phyloP scores from a whole-genome alignment of 805 yeast genomes.

The Komagataella phaffii region DNA sequence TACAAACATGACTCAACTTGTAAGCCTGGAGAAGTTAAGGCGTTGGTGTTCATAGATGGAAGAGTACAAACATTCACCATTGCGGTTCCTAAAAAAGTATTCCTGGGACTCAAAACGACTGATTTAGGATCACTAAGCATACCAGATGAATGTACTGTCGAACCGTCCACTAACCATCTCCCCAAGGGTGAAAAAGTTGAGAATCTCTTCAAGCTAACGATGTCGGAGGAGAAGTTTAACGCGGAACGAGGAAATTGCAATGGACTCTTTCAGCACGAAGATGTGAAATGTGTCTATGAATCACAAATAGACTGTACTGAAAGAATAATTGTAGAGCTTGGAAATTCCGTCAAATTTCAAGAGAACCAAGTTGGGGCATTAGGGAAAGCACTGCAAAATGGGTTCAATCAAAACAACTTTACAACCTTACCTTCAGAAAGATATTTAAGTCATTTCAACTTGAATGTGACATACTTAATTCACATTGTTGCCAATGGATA shows the following conservation, averaged over 20 bases:
- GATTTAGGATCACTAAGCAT: background rate
- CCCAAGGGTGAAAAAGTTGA: conserved; percentile 55
- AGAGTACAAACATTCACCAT: conserved; percentile 64
- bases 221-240: conserved; percentile 53
- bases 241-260: conserved; percentile 44
- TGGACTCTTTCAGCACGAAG: conserved; percentile 48
- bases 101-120: conserved; percentile 46
- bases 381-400: conserved; percentile 75
- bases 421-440: conserved; percentile 28
- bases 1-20: conserved; percentile 35
- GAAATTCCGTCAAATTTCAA: conserved; percentile 58
- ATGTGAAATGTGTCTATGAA: conserved; percentile 64
- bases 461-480: conserved; percentile 49
- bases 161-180: conserved; percentile 42
- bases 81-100: conserved; percentile 63
- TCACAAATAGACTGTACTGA: conserved; percentile 53
- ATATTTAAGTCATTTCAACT: conserved; percentile 41
- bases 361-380: conserved; percentile 67
- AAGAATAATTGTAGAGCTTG: conserved; percentile 68
- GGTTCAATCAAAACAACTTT: conserved; percentile 57
- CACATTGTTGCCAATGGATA: conserved; percentile 66
- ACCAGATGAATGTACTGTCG: conserved; percentile 35
- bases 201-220: conserved; percentile 43
- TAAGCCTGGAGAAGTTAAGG: conserved; percentile 67
- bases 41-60: conserved; percentile 51